phyloP scores from a whole-genome alignment of 2,329 filamentous ascomycete genomes.

The Thelonectria blattea region DNA sequence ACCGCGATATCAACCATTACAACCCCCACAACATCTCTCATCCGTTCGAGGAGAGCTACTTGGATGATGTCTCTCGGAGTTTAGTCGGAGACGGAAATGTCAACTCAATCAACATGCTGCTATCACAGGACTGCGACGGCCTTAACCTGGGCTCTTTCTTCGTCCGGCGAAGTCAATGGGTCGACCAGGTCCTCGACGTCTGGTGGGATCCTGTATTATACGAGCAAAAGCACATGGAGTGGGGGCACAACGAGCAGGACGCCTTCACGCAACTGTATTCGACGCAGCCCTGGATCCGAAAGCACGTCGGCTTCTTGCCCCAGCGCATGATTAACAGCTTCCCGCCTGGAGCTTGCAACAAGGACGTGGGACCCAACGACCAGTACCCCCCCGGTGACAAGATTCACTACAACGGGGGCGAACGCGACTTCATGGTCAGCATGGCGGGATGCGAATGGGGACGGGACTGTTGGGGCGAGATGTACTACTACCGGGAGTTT shows the following conservation, averaged over 20 bases:
- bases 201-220: constrained; percentile 99
- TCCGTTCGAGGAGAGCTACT: constrained; percentile 74
- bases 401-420: constrained; percentile 85
- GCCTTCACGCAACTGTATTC: constrained; percentile 90
- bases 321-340: constrained; percentile 96
- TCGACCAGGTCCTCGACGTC: constrained; percentile 87
- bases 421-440: constrained; percentile 93
- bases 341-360: constrained; percentile 85
- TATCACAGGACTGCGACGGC: constrained; percentile 92
- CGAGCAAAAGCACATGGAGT: constrained; percentile 98
- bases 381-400: constrained; percentile 63
- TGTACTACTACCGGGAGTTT: constrained; percentile 92
- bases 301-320: constrained; percentile 85
- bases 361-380: constrained; percentile 57
- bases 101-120: constrained; percentile 82
- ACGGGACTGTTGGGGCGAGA: constrained; percentile 96
- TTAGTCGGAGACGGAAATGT: constrained; percentile 76
- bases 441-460: constrained; percentile 99
- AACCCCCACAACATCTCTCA: constrained; percentile 95
- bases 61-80: constrained; percentile 77
- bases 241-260: constrained; percentile 99
- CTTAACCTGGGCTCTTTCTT: constrained; percentile 99
- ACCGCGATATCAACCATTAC: constrained; percentile 95
- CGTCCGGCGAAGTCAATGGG: constrained; percentile 83
- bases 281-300: constrained; percentile 90